Evolutionary conservation across 2,329 filamentous ascomycete genomes (phyloP), one percentile per base, ranked within the genome.

Genomic region (Catunica adiposa): DNA sequence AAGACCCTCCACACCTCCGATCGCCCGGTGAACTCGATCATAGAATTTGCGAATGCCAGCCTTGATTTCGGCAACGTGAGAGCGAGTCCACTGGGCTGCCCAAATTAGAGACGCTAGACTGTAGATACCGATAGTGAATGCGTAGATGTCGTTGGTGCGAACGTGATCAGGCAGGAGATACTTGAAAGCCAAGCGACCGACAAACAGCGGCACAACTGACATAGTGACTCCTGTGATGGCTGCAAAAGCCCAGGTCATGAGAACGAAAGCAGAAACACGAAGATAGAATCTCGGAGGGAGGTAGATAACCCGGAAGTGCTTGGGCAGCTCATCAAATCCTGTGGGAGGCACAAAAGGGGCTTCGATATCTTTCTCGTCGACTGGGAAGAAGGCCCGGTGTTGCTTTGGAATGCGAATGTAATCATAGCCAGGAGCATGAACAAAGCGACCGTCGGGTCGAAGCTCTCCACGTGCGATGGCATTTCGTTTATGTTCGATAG

Each of bases 401-500:
- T 86, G 86, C 67, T 94, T 95, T 2, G 89, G 86, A 37, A 97
- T 89, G 64, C 94, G 88, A 61, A 96, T 86, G 66, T 94, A 89
- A 66, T 98, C 92, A 1, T 89, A 95, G 17, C 88, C 89, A 9
- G 92, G 92, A n/a, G 89, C 87, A 48, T 88, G 82, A 23, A 96
- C 90, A 66, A 89, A 97, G 57, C 76, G 79, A 3, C 92, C 92
- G 62, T 90, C 80, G 2, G 77, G 76, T 15, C 80, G 65, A 57
- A 94, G 67, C 25, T 48, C 34, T 3, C 51, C 51, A 3, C 34
- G 44, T n/a, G 20, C 9, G 15, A 57, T 31, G 11, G 47, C 25
- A 2, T 44, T n/a, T 4, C 26, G 20, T n/a, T 57, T 57, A 15
- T 26, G 20, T 14, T n/a, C 51, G 22, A 48, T 17, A 15, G 22